These are phyloP conservation scores for Hyphopichia wangnamkhiaoensis DNA, from an alignment of 1,139 yeast species.

Conservation along the genomic window DNA sequence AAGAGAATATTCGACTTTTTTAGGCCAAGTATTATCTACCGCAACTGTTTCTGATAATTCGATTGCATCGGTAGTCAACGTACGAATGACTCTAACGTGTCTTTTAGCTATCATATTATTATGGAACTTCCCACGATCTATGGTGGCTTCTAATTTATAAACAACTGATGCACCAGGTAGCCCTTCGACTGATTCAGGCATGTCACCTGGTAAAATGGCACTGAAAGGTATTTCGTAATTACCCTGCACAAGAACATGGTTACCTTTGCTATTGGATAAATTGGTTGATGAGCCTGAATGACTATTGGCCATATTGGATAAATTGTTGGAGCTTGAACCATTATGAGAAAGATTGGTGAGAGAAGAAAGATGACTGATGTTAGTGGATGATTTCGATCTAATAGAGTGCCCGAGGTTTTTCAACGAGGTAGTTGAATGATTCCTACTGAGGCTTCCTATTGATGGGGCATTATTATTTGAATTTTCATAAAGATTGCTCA, in stretches of 20 bases:
- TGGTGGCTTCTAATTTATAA: slow-evolving; percentile 74
- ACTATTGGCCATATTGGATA: slow-evolving; percentile 4
- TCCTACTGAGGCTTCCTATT: slow-evolving; percentile 23
- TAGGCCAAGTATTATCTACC: slow-evolving; percentile 96
- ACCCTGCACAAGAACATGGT: slow-evolving; percentile 57
- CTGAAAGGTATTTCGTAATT: slow-evolving; percentile 91
- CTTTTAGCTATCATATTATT: slow-evolving; percentile 65
- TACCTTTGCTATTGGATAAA: slow-evolving; percentile 19
- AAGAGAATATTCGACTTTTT: slow-evolving; percentile 85
- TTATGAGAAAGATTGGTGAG: slow-evolving; percentile 10
- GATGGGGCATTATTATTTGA: slow-evolving; percentile 10
- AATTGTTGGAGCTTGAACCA: slow-evolving; percentile 6
- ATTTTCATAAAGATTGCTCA: slow-evolving; percentile 33
- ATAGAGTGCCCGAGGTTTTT: slow-evolving; percentile 30
- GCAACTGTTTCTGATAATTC: slow-evolving; percentile 92
- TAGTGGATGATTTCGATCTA: slow-evolving; percentile 34
- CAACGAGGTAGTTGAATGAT: slow-evolving; percentile 37
- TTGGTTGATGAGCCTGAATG: slow-evolving; percentile 8
- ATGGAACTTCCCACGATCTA: slow-evolving; percentile 82
- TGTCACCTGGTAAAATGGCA: slow-evolving; percentile 78
- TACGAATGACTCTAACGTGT: slow-evolving; percentile 81
- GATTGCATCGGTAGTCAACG: slow-evolving; percentile 82
- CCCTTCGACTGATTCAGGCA: slow-evolving; percentile 90
- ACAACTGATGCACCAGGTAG: slow-evolving; percentile 80
- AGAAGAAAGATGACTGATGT: slow-evolving; percentile 20